Conservation (phyloP, 352 stramenopile species). For the Phytophthora fragariae region DNA sequence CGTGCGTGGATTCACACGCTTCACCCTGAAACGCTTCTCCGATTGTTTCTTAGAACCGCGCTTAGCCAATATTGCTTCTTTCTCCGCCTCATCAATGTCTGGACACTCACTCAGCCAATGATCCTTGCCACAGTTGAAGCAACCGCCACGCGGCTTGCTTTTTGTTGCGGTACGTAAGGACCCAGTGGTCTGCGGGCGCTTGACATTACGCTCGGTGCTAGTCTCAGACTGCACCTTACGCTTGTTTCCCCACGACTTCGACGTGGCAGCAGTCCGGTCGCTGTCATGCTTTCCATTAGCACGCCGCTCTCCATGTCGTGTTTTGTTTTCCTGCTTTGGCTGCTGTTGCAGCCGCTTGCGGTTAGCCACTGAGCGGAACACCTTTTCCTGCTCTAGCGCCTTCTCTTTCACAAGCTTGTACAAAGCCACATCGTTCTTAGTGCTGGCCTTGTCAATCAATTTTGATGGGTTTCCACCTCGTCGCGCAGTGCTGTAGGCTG, state of each 20-base stretch:
- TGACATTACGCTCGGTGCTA: not conserved
- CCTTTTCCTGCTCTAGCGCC: slow-evolving; percentile 36
- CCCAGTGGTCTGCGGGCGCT: not conserved
- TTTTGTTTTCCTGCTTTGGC: not conserved
- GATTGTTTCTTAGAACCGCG: not conserved
- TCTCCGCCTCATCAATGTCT: slow-evolving; percentile 13
- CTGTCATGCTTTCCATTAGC: too few relatives aligned
- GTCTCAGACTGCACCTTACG: not conserved
- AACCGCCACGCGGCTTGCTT: slow-evolving; percentile 14
- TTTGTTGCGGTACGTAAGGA: not conserved
- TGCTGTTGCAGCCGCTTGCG: not conserved
- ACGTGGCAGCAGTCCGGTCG: too few relatives aligned
- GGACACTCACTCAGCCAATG: slow-evolving; percentile 25
- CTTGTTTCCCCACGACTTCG: too few relatives aligned
- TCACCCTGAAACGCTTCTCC: not conserved
- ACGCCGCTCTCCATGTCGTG: too few relatives aligned
- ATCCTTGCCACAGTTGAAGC: slow-evolving; percentile 26
- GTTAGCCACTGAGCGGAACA: not conserved
- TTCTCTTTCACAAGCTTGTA: too few relatives aligned
- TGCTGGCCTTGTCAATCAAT: not conserved
- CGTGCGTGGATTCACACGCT: not conserved
- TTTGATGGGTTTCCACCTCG: not conserved
- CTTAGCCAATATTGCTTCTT: slow-evolving; percentile 7
- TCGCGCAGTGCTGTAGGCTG: not conserved
- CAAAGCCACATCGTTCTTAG: slow-evolving; percentile 5